Evolutionary conservation across 1,284 basidiomycete species (phyloP), one percentile per base, ranked within the genome.

Genomic region (Retiboletus flavoniger): DNA sequence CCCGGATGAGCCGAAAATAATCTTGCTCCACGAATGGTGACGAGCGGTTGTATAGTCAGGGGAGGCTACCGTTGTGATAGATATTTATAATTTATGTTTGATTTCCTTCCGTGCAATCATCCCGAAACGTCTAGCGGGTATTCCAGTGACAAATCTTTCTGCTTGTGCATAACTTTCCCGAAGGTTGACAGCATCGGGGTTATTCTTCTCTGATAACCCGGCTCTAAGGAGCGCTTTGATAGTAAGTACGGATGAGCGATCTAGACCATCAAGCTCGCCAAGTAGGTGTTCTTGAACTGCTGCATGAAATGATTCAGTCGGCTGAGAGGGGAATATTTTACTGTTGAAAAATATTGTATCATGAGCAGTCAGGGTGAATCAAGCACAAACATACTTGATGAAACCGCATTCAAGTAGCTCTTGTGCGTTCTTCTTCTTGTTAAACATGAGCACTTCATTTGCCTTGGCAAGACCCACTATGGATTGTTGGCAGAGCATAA

Each of bases 161-260:
- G 84, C 83, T 72, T 88, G 85, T 10, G 80, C 83, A 63, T 85
- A 86, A 54, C 82, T 85, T 69, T 89, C 87, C 38, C 87, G 75
- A 17, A 88, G 69, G 61, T 86, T 87, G 11, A 81, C 80, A 6
- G 80, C 80, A 64, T 88, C 83, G 6, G 82, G 79, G 53, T 83
- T 73, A 41, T 86, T 86, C 67, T 80, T 84, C 60, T 87, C 86
- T 42, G 79, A 74, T 57, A 84, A 55, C 8, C 79, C 84, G 9
- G 75, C 72, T 51, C 75, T 77, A 42, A 89, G 76, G 17, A 88
- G 76, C 31, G 69, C 69, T 68, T 82, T 85, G 35, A 81, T 76
- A 14, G 68, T 67, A 14, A 87, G 69, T 13, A 87, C 55, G 24
- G 85, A 79, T 1, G 72, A 66, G 7, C 73, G 77, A 58, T 85